Conservation (phyloP, 2,329 filamentous ascomycete genomes). For the Fusarium tuaranense region DNA sequence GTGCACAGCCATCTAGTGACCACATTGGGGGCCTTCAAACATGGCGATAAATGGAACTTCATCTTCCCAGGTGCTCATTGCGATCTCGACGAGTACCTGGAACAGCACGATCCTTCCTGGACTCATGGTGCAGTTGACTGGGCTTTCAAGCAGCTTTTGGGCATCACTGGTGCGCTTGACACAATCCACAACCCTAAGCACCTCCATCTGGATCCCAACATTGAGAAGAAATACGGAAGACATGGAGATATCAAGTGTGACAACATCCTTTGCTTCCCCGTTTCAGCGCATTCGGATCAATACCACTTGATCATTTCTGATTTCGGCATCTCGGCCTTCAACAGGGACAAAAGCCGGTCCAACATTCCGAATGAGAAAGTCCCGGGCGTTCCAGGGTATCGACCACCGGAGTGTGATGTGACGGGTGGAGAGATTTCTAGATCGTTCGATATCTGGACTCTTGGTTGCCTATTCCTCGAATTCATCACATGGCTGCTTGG, state of each 20-base stretch:
- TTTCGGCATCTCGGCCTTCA: constrained; percentile 3
- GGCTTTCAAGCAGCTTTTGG: constrained; percentile 1
- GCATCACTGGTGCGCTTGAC: constrained; percentile 16
- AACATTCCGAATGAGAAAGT: constrained; percentile 20
- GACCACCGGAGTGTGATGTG: constrained; percentile 20
- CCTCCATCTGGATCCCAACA: not conserved
- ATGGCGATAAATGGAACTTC: not conserved
- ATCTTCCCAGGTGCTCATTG: constrained; percentile 11
- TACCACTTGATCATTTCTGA: constrained; percentile 10
- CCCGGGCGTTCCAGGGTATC: constrained; percentile 2
- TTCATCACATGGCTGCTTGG: constrained; percentile 20
- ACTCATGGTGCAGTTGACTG: not conserved
- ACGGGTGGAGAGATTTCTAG: not conserved
- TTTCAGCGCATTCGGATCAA: not conserved
- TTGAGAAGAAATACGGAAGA: not conserved
- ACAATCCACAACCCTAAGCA: constrained; percentile 15
- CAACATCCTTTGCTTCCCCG: constrained; percentile 21
- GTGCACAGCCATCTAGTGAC: constrained; percentile 15
- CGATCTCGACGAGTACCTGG: not conserved
- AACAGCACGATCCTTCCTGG: not conserved
- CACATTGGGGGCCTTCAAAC: not conserved
- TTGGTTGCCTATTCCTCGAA: constrained; percentile 24
- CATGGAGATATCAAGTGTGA: constrained; percentile 21
- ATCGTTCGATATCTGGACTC: constrained; percentile 22
- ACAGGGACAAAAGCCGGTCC: constrained; percentile 17